These are phyloP conservation scores for Penicillium malachiteum DNA, from an alignment of 495 filamentous ascomycete species.

Conservation along the genomic window DNA sequence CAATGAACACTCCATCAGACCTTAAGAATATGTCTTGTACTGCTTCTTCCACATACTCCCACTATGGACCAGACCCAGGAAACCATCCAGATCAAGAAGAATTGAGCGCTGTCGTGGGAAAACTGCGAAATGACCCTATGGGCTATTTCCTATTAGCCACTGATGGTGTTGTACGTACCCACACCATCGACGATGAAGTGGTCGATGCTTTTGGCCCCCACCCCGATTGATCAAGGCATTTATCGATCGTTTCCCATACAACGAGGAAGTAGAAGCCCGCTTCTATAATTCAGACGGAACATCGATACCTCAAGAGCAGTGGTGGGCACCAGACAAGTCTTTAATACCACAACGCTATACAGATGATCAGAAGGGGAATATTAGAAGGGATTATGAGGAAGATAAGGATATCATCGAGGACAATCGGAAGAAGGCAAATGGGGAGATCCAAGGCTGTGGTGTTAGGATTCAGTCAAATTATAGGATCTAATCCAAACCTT, in stretches of 20 bases:
- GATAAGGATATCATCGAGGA: neutral
- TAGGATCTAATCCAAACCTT: slow-evolving; percentile 3
- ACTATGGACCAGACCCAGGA: neutral
- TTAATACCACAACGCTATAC: neutral
- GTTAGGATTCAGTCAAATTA: neutral
- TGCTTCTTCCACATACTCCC: neutral
- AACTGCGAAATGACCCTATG: neutral
- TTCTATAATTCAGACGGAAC: neutral
- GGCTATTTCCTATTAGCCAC: neutral
- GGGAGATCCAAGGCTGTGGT: neutral
- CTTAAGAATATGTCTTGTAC: neutral
- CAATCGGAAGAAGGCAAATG: neutral
- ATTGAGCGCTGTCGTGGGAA: neutral
- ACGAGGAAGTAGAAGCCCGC: neutral
- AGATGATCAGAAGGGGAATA: neutral
- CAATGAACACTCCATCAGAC: neutral
- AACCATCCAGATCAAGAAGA: neutral
- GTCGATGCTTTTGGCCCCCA: neutral
- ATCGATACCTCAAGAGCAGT: neutral
- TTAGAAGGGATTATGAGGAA: neutral
- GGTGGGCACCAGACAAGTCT: neutral
- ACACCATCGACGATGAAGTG: neutral
- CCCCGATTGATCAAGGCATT: neutral
- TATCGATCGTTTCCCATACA: neutral
- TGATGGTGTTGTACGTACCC: neutral